These are phyloP conservation scores for Zarea fungicola DNA, from an alignment of 2,329 filamentous ascomycete genomes.

Conservation along the genomic window DNA sequence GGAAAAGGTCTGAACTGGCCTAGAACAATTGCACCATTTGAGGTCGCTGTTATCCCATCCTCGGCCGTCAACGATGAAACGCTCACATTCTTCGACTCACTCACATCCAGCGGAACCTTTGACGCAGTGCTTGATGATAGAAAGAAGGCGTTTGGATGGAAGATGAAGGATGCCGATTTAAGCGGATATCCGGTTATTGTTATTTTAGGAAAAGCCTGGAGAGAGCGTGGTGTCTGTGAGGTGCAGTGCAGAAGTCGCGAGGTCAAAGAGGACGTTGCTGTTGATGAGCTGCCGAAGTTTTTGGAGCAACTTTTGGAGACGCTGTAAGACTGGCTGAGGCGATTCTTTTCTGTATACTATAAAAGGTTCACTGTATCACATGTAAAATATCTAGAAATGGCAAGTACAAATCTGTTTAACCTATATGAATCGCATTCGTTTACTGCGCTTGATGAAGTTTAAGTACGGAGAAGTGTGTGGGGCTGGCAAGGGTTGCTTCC, in stretches of 20 bases:
- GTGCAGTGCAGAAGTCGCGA: constrained; percentile 70
- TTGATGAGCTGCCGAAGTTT: constrained; percentile 43
- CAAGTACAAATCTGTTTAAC: no score
- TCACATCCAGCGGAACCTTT: constrained; percentile 37
- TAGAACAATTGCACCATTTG: constrained; percentile 76
- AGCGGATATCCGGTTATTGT: constrained; percentile 83
- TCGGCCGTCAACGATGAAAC: constrained; percentile 43
- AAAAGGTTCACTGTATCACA: no score
- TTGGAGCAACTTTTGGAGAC: constrained; percentile 35
- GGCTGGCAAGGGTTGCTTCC: neutral
- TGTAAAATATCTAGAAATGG: neutral
- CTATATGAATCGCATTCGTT: no score
- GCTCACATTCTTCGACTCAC: constrained; percentile 56
- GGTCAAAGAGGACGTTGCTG: constrained; percentile 53
- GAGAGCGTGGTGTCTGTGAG: constrained; percentile 55
- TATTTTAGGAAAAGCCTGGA: constrained; percentile 70
- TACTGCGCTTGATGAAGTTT: neutral
- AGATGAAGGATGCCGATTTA: constrained; percentile 82
- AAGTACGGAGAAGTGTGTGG: neutral
- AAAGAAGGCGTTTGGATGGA: constrained; percentile 67
- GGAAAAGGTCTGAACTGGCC: constrained; percentile 81
- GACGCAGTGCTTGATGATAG: constrained; percentile 75
- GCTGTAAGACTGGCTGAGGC: constrained; percentile 43
- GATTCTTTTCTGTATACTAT: no score
- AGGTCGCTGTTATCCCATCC: constrained; percentile 60